These are phyloP conservation scores for Rhizophagus prolifer DNA, from an alignment of 192 early-diverging fungal genomes.

Conservation along the genomic window DNA sequence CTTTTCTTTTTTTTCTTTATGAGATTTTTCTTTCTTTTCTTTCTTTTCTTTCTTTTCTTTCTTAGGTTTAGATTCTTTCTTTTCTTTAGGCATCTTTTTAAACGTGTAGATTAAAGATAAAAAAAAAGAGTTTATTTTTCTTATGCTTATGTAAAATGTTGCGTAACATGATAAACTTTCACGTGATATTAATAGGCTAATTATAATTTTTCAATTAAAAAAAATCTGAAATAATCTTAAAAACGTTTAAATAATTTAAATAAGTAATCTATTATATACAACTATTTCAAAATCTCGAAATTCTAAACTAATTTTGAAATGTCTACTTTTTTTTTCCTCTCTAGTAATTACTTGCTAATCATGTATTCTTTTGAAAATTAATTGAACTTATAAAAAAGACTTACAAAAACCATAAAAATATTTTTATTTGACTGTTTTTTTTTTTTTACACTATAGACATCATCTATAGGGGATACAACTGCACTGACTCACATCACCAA, in stretches of 20 bases:
- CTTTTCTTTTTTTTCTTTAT: slow-evolving; percentile 54
- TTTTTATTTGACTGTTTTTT: background rate
- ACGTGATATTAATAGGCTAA: too few relatives aligned
- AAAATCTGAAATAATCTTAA: too few relatives aligned
- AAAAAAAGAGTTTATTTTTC: too few relatives aligned
- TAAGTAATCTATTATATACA: background rate
- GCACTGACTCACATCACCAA: background rate
- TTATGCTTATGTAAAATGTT: too few relatives aligned
- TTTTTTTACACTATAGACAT: background rate
- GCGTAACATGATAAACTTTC: too few relatives aligned
- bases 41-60: slow-evolving; percentile 30
- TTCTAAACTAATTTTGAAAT: background rate
- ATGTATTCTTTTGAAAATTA: background rate
- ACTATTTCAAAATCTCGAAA: background rate
- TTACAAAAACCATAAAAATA: background rate
- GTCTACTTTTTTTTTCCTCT: background rate
- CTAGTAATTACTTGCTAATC: background rate
- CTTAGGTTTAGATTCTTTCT: slow-evolving; percentile 12
- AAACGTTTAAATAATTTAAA: background rate
- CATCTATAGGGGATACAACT: background rate
- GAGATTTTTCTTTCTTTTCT: slow-evolving; percentile 41
- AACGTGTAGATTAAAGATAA: background rate
- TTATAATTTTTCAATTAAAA: too few relatives aligned
- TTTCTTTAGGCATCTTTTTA: slow-evolving; percentile 23
- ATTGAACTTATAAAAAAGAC: background rate